These are phyloP conservation scores for Trichosporon coremiiforme DNA, from an alignment of 1,284 basidiomycete species.

Conservation along the genomic window DNA sequence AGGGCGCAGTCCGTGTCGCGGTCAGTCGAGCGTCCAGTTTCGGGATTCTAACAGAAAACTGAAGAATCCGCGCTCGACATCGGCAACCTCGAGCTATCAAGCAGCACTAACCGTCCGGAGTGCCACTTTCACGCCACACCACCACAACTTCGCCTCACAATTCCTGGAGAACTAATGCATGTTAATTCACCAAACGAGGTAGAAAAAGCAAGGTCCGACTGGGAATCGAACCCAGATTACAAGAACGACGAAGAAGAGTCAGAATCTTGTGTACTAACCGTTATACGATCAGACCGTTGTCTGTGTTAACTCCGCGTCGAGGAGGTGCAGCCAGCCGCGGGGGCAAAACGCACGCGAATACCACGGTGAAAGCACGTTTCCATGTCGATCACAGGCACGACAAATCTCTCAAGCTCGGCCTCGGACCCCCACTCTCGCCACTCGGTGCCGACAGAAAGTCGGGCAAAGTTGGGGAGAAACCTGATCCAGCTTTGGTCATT, in stretches of 20 bases:
- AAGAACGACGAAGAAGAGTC: not conserved
- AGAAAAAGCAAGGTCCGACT: slow-evolving; percentile 17
- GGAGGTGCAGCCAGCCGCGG: not conserved
- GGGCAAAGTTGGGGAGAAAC: slow-evolving; percentile 12
- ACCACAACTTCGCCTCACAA: too few species aligned
- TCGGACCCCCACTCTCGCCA: slow-evolving; percentile 15
- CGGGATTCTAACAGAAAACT: too few species aligned
- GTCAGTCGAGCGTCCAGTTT: too few species aligned
- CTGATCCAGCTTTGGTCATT: not conserved
- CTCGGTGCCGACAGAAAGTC: not conserved
- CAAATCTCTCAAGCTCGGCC: not conserved
- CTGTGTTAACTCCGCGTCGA: too few species aligned
- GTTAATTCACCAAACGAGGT: too few species aligned
- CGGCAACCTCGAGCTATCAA: too few species aligned
- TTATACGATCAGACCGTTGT: slow-evolving; percentile 14
- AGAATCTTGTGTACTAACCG: slow-evolving; percentile 20
- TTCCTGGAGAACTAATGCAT: too few species aligned
- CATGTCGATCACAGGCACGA: not conserved
- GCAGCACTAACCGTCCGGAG: too few species aligned
- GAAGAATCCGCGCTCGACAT: too few species aligned
- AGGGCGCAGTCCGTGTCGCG: too few species aligned
- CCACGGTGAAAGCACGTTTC: not conserved
- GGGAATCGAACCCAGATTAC: slow-evolving; percentile 20
- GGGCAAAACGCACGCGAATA: not conserved
- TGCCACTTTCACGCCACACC: too few species aligned